Percentiles rank a stretch among this genome's conserved stretches.
Evolutionary conservation across 306 rosid species (phyloP).

Genomic region (Lathyrus oleraceus): DNA sequence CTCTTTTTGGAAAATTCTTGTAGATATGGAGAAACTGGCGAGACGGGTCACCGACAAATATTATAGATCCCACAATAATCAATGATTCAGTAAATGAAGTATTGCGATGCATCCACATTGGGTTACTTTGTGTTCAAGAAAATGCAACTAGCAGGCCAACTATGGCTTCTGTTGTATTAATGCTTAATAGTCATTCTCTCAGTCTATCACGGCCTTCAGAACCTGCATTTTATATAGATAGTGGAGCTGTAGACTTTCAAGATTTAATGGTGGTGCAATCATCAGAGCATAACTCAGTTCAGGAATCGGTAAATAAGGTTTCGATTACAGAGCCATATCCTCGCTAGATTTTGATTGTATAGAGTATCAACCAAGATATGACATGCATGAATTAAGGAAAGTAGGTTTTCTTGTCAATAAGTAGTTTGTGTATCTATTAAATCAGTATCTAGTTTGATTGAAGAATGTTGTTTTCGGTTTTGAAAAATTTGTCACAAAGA

Average conservation of each 20-base stretch:
- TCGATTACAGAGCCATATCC: background rate
- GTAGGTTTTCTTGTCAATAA: too few species aligned
- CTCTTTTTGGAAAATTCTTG: background rate
- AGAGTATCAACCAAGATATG: background rate
- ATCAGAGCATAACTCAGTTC: background rate
- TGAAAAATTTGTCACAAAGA: too few species aligned
- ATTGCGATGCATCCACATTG: slow-evolving; percentile 16
- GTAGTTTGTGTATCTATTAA: too few species aligned
- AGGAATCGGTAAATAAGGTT: background rate
- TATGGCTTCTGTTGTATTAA: slow-evolving; percentile 20
- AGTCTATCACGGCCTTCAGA: background rate
- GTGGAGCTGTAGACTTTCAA: background rate
- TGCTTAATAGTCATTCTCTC: slow-evolving; percentile 4
- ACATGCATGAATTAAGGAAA: too few species aligned
- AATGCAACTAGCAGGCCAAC: slow-evolving; percentile 16
- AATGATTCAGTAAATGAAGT: slow-evolving; percentile 10
- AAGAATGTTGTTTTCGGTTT: too few species aligned
- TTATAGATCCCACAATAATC: background rate
- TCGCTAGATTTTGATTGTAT: background rate
- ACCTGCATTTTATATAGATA: background rate
- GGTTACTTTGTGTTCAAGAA: slow-evolving; percentile 17
- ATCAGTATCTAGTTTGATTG: too few species aligned
- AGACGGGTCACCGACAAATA: background rate
- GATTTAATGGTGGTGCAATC: background rate
- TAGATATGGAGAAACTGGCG: slow-evolving; percentile 21